A percentile compares a stretch with the other conserved stretches of the same genome.
phyloP scores from a whole-genome alignment of 1,284 basidiomycete genomes.

The Heterobasidion parviporum region DNA sequence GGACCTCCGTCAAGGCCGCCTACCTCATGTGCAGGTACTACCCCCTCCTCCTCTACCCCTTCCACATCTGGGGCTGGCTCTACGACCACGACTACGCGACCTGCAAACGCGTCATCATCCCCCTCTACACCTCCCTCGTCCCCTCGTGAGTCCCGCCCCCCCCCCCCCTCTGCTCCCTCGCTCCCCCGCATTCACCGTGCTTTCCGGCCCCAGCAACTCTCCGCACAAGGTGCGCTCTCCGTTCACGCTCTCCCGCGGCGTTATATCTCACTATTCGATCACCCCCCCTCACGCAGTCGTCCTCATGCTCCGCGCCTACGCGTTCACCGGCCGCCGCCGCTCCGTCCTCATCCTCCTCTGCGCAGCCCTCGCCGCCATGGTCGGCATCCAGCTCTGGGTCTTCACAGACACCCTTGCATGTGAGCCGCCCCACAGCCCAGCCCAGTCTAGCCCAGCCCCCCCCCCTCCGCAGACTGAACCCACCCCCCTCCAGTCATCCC shows the following conservation, averaged over 20 bases:
- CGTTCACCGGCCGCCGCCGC: conserved; percentile 17
- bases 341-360: conserved; percentile 11
- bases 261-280: background rate
- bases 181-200: too few relatives aligned
- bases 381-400: conserved; percentile 4
- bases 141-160: conserved; percentile 4
- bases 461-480: background rate
- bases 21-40: conserved; percentile 22
- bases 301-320: conserved; percentile 19
- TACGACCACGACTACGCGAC: conserved; percentile 9
- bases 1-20: conserved; percentile 17
- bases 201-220: background rate
- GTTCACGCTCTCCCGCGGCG: background rate
- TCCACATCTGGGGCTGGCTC: conserved; percentile 17
- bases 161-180: too few relatives aligned
- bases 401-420: conserved; percentile 1
- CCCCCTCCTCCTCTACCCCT: conserved; percentile 15
- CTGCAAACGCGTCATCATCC: conserved; percentile 9
- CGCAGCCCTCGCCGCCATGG: conserved; percentile 3
- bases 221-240: background rate
- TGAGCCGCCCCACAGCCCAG: background rate
- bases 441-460: too few relatives aligned
- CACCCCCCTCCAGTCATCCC: background rate
- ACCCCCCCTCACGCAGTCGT: conserved; percentile 12
- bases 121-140: conserved; percentile 6